Evolutionary conservation across 768 basidiomycete genomes (phyloP).

Genomic region (Boletus tomentosulus): DNA sequence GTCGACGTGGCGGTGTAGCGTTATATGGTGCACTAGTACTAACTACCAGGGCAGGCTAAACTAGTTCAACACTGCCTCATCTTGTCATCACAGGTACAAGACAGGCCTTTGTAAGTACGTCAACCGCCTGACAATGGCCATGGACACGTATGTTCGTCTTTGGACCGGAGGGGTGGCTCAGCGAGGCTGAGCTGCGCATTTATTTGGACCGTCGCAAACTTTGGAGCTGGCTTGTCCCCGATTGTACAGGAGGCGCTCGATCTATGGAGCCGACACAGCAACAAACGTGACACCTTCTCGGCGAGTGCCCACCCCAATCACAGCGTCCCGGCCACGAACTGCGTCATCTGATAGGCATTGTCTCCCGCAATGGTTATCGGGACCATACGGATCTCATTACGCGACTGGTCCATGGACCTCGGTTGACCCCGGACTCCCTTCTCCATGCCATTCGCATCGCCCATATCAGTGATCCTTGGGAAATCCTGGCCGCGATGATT

Average conservation of each 20-base stretch:
- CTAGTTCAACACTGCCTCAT: background rate
- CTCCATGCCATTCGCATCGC: background rate
- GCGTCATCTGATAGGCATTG: background rate
- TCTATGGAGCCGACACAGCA: background rate
- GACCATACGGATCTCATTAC: background rate
- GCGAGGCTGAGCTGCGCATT: background rate
- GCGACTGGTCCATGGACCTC: background rate
- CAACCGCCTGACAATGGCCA: background rate
- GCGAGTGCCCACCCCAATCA: background rate
- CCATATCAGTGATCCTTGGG: background rate
- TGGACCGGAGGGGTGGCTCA: background rate
- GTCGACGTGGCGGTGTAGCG: no score
- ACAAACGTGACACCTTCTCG: background rate
- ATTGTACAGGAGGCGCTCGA: background rate
- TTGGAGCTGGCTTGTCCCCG: background rate
- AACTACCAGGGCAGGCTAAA: background rate
- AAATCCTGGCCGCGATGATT: background rate
- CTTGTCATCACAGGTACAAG: background rate
- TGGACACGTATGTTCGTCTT: background rate
- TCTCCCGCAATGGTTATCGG: background rate
- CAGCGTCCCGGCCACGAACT: background rate
- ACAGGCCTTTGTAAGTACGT: background rate
- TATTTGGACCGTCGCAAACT: background rate
- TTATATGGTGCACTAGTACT: no score
- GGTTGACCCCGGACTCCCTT: slow-evolving; percentile 15